phyloP scores from a whole-genome alignment of 257 asterid species.

The Gardenia jasminoides region DNA sequence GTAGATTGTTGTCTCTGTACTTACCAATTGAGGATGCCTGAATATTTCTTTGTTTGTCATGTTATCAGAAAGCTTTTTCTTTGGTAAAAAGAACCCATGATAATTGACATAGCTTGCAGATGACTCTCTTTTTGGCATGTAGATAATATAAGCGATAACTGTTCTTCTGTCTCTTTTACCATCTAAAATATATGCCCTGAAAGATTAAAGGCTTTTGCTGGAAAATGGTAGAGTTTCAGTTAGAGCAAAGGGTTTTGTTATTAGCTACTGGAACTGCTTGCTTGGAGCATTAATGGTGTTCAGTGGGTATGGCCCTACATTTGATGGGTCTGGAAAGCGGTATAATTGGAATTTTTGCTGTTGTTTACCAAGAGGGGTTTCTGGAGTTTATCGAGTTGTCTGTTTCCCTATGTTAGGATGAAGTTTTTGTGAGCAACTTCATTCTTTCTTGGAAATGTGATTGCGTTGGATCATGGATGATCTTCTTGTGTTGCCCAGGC shows the following conservation, averaged over 20 bases:
- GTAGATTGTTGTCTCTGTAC: neutral
- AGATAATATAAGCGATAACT: neutral
- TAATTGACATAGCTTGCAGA: neutral
- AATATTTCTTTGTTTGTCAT: neutral
- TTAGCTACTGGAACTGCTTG: constrained; percentile 1
- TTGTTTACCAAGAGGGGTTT: neutral
- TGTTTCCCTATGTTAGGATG: neutral
- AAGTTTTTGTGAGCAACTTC: neutral
- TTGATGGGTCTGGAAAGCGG: neutral
- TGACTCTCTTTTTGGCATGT: neutral
- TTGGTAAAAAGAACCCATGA: neutral
- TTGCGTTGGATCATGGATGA: neutral
- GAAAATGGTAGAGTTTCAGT: too few species aligned
- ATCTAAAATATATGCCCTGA: neutral
- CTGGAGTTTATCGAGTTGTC: neutral
- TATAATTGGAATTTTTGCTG: neutral
- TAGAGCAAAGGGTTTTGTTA: neutral
- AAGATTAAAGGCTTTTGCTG: neutral
- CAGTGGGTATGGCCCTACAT: neutral
- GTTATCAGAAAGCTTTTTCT: neutral
- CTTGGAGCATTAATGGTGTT: neutral
- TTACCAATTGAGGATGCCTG: neutral
- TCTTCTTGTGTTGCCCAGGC: neutral
- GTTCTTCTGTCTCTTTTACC: neutral
- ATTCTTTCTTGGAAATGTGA: too few species aligned